These are phyloP conservation scores for Spinellus fusiger DNA, from an alignment of 192 early-diverging fungal genomes.

Conservation along the genomic window DNA sequence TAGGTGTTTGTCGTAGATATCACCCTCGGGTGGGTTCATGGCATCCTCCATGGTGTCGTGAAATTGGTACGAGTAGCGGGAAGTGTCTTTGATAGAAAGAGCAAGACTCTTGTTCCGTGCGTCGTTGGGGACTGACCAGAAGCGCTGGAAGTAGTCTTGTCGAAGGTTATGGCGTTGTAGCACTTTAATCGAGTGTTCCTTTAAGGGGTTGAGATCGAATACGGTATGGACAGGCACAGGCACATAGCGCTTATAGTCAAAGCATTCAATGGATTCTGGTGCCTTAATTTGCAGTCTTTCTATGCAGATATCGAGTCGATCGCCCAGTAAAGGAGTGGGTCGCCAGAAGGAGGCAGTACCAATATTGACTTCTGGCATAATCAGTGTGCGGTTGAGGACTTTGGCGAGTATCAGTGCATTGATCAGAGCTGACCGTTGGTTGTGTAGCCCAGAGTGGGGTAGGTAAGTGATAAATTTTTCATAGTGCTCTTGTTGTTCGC, in stretches of 20 bases:
- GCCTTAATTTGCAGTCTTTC: neutral
- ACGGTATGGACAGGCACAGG: constrained; percentile 14
- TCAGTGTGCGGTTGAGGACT: constrained; percentile 39
- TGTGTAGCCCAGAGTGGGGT: constrained; percentile 49
- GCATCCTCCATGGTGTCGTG: constrained; percentile 11
- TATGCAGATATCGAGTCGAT: constrained; percentile 16
- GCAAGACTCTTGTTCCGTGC: constrained; percentile 15
- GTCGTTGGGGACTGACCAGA: constrained; percentile 23
- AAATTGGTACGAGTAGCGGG: constrained; percentile 36
- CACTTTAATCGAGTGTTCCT: neutral
- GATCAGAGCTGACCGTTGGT: constrained; percentile 42
- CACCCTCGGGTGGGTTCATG: neutral
- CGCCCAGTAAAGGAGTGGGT: neutral
- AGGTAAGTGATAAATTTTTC: constrained; percentile 40
- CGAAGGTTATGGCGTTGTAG: constrained; percentile 17
- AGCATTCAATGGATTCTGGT: constrained; percentile 6
- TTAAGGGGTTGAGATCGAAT: constrained; percentile 26
- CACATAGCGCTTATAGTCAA: constrained; percentile 23
- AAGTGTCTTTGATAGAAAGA: constrained; percentile 23
- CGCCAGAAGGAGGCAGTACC: constrained; percentile 25
- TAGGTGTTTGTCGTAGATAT: no score
- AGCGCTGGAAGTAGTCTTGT: constrained; percentile 28
- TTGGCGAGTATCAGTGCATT: constrained; percentile 39
- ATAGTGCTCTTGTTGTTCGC: neutral
- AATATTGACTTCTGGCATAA: constrained; percentile 36